Percentiles rank a stretch among this genome's conserved stretches.
Evolutionary conservation across 2,329 filamentous ascomycete species (phyloP).

Genomic region (Fusarium verticillioides): DNA sequence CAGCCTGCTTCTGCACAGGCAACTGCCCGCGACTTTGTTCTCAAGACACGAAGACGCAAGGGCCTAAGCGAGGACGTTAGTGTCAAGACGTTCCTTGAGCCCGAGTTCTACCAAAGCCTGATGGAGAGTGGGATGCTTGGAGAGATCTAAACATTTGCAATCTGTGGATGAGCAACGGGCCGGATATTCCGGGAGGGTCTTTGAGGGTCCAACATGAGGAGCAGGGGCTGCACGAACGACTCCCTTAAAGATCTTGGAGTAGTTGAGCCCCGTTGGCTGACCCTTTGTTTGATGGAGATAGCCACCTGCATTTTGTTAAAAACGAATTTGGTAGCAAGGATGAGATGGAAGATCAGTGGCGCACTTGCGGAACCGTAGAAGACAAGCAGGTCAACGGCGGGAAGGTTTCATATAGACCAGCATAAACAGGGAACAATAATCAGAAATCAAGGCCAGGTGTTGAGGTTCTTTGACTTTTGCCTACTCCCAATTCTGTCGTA

Average conservation of each 20-base stretch:
- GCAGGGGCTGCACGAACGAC: slow-evolving; percentile 22
- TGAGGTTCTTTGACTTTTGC: slow-evolving; percentile 10
- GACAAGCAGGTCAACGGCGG: slow-evolving; percentile 1
- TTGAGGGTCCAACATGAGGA: slow-evolving; percentile 1
- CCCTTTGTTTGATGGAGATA: slow-evolving; percentile 30
- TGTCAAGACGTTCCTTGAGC: slow-evolving; percentile 95
- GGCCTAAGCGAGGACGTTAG: slow-evolving; percentile 95
- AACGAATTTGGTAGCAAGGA: slow-evolving; percentile 28
- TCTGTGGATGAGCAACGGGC: neutral
- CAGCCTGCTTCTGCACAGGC: slow-evolving; percentile 90
- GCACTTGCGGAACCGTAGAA: slow-evolving; percentile 1
- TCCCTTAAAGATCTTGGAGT: slow-evolving; percentile 16
- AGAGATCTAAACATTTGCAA: slow-evolving; percentile 47
- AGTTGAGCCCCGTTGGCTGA: slow-evolving; percentile 21
- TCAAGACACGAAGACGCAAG: slow-evolving; percentile 94
- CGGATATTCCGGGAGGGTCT: slow-evolving; percentile 4
- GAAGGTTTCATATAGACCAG: slow-evolving; percentile 27
- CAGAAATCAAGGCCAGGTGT: slow-evolving; percentile 23
- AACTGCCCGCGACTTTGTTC: slow-evolving; percentile 92
- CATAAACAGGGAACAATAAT: slow-evolving; percentile 22
- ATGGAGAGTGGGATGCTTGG: slow-evolving; percentile 91
- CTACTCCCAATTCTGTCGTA: slow-evolving; percentile 11
- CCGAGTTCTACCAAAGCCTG: slow-evolving; percentile 88
- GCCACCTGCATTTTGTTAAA: slow-evolving; percentile 34
- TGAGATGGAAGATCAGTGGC: slow-evolving; percentile 23